These are phyloP conservation scores for Cryptococcus jaspeensis DNA, from an alignment of 1,284 basidiomycete species.

Conservation along the genomic window DNA sequence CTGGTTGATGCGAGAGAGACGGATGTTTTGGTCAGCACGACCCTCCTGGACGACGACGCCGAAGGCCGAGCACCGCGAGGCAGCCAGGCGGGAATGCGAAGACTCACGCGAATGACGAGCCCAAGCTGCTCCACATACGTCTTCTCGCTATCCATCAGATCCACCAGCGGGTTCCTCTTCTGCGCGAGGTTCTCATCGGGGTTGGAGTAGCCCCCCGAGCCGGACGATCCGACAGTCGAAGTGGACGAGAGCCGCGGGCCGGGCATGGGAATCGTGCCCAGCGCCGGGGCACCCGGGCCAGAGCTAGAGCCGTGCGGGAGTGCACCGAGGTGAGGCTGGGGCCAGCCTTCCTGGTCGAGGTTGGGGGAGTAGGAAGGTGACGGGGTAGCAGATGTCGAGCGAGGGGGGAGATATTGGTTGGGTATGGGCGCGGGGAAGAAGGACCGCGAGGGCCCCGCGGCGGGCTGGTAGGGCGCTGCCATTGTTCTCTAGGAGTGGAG, in stretches of 20 bases:
- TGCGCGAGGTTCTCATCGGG: conserved; percentile 6
- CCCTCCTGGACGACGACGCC: neutral
- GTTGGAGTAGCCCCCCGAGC: neutral
- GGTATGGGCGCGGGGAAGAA: neutral
- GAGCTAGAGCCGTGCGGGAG: neutral
- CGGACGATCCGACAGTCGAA: conserved; percentile 7
- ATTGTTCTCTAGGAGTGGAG: too few species aligned
- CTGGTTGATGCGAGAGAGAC: too few species aligned
- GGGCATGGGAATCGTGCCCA: conserved; percentile 11
- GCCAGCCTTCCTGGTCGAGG: conserved; percentile 8
- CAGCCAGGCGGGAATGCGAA: too few species aligned
- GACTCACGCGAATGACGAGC: conserved; percentile 82
- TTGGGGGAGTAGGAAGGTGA: conserved; percentile 13
- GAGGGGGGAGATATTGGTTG: conserved; percentile 8
- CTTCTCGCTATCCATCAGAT: conserved; percentile 92
- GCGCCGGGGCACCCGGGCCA: neutral
- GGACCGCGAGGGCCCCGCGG: conserved; percentile 2
- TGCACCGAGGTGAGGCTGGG: neutral
- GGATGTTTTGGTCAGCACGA: too few species aligned
- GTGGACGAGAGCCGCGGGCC: conserved; percentile 2
- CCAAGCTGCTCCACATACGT: conserved; percentile 88
- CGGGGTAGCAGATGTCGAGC: conserved; percentile 4
- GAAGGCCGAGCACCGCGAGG: neutral
- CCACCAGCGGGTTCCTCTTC: conserved; percentile 73
- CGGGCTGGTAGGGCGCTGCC: neutral